These are phyloP conservation scores for Podospora comata DNA, from an alignment of 495 filamentous ascomycete genomes.

Conservation along the genomic window DNA sequence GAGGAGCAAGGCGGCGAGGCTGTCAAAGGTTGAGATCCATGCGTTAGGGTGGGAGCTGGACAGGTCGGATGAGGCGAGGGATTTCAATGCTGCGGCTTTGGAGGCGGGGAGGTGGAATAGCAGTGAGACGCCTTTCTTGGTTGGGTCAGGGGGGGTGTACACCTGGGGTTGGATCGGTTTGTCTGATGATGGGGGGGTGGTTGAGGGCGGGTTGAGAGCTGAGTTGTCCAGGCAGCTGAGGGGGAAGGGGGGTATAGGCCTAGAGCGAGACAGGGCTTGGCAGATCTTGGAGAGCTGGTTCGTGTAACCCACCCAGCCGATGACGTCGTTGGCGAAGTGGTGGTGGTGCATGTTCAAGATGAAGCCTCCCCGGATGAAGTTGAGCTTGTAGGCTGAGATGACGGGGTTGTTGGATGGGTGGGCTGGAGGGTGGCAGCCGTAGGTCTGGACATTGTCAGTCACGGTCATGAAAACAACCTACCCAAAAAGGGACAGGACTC, in stretches of 20 bases:
- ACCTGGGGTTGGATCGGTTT: not conserved
- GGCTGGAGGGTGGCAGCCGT: constrained; percentile 36
- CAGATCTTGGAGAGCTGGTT: constrained; percentile 42
- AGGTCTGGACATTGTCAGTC: constrained; percentile 15
- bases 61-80: not conserved
- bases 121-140: constrained; percentile 21
- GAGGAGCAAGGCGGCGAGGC: not conserved
- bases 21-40: constrained; percentile 1
- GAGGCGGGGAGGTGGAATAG: constrained; percentile 42
- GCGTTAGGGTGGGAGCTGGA: not conserved
- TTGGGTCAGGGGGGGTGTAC: constrained; percentile 29
- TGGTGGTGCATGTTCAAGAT: constrained; percentile 43
- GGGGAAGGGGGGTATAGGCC: not conserved
- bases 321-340: constrained; percentile 41
- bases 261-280: constrained; percentile 26
- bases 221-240: not conserved
- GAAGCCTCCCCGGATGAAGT: constrained; percentile 40
- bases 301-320: constrained; percentile 36
- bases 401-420: constrained; percentile 33
- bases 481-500: not conserved
- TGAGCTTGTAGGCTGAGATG: constrained; percentile 39
- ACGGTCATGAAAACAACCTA: not conserved
- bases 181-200: not conserved
- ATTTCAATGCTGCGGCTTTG: constrained; percentile 40
- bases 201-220: not conserved